Base-by-base conservation (phyloP, 2,329 filamentous ascomycete species). In the Cladosporium halotolerans region DNA sequence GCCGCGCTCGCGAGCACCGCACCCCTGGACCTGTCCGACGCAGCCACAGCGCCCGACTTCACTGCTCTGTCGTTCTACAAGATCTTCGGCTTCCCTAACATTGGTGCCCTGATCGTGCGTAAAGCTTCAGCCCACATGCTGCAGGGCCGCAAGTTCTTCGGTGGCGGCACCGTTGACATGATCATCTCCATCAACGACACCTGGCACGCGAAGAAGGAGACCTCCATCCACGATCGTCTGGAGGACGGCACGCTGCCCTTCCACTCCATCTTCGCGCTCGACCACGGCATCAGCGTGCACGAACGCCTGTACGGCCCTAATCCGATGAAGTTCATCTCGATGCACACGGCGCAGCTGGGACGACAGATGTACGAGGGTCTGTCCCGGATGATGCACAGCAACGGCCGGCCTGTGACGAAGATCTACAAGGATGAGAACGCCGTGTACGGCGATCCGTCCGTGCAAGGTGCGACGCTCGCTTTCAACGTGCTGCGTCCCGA, bases 211-310 rank as follows among this genome's bases (percentile, higher is more conserved):
- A 80, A 73, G 57, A 83, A 78, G 52, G 60, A 72, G 58, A 75
- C 73, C 48, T 72, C 73, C 43, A 69, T 83, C 3, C 81, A 85
- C 60, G 80, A 83, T 40, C 73, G 75, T 2, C 73, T 87, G 7
- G 84, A 88, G 63, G 84, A 88, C 59, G 84, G 84, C 1, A 87
- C 83, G 1, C 68, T 83, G 9, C 80, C 83, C 1, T 84, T 84
- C 59, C 83, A 84, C 63, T 82, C 72, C 55, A 85, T 86, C 55
- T 71, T 85, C 50, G 83, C 83, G 0, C 70, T 85, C 16, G 78
- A 77, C 3, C 75, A 81, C 54, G 82, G 82, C 2, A 79, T 85
- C 31, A 74, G 77, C 34, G 75, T 77, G 0, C 81, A 86, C 63
- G 63, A 68, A 33, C 70, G 73, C 31, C 66, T 86, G 3, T 86